Evolutionary conservation across 768 basidiomycete genomes (phyloP), one percentile per base, ranked within the genome.

Genomic region (Rhizopogon rudus): DNA sequence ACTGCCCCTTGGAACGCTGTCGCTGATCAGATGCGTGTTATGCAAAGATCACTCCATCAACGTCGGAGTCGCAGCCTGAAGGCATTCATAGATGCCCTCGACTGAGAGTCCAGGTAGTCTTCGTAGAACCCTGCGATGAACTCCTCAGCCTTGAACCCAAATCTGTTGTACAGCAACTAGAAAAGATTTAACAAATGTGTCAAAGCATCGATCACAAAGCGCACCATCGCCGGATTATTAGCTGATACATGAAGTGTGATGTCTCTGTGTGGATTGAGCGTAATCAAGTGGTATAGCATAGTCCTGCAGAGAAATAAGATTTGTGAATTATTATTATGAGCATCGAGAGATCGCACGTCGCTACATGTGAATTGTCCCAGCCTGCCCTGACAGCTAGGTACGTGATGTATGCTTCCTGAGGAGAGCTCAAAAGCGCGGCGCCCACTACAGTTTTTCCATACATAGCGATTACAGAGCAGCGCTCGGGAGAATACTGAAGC

Each of bases 71-170:
- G 83, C 54, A 93, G 70, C 45, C 82, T 77, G 69, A 91, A 87
- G 6, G 90, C 91, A 65, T 93, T 92, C 70, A 86, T 90, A 5
- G 89, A 91, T 3, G 79, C 80, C 52, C 81, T 80, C 16, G 88
- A 88, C 25, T 82, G 73, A 3, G 81, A 69, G 61, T 86, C 81
- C n/a, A 91, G 74, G 65, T 91, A 91, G 43, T 85, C 77, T 43
- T 88, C 86, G 60, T 93, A 93, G 62, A 93, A 92, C 17, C 87
- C 88, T 20, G 81, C 82, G 20, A 92, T 77, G 56, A 91, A 91
- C 64, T 88, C 88, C 69, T 92, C 90, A 0, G 88, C 87, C 61
- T 93, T 92, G 77, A 93, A 91, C 28, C 91, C 90, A 61, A 93
- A 91, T 49, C 83, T 84, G 59, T 93, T 92, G 70, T 92, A 93